Evolutionary conservation across 164 flowering plant species (phyloP).

Genomic region (Aristolochia contorta): DNA sequence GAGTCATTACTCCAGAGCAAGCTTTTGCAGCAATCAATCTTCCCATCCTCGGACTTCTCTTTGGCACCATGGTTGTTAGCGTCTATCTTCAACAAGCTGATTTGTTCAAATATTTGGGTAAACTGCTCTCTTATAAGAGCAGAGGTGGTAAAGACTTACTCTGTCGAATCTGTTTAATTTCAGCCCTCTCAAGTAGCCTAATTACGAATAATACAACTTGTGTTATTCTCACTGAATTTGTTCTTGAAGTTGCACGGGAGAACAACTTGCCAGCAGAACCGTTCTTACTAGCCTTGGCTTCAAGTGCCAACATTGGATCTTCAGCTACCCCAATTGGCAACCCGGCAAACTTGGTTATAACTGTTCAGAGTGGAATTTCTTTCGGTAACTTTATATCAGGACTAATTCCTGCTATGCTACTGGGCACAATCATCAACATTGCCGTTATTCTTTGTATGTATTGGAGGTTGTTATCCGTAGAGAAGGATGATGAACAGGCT

Average conservation of each 20-base stretch:
- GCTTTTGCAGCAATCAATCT: slow-evolving; percentile 81
- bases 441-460: slow-evolving; percentile 44
- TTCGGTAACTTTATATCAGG: slow-evolving; percentile 58
- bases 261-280: slow-evolving; percentile 89
- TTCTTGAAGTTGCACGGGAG: slow-evolving; percentile 71
- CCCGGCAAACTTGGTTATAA: slow-evolving; percentile 88
- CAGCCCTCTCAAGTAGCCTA: slow-evolving; percentile 81
- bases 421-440: slow-evolving; percentile 53
- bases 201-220: slow-evolving; percentile 89
- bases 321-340: slow-evolving; percentile 94
- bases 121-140: slow-evolving; percentile 63
- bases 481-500: slow-evolving; percentile 47
- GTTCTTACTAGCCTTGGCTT: slow-evolving; percentile 74
- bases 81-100: slow-evolving; percentile 76
- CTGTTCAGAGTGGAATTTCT: slow-evolving; percentile 57
- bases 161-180: slow-evolving; percentile 55
- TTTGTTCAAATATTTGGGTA: slow-evolving; percentile 75
- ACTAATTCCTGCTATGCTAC: slow-evolving; percentile 65
- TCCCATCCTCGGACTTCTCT: slow-evolving; percentile 79
- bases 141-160: slow-evolving; percentile 66
- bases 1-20: slow-evolving; percentile 61
- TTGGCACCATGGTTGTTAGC: slow-evolving; percentile 88
- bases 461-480: slow-evolving; percentile 49
- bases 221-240: slow-evolving; percentile 78
- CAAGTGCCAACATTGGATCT: slow-evolving; percentile 87